Percentiles rank a stretch among this genome's conserved stretches.
Conservation (phyloP, 1,139 yeast genomes). For the Lodderomyces parapsilosis region DNA sequence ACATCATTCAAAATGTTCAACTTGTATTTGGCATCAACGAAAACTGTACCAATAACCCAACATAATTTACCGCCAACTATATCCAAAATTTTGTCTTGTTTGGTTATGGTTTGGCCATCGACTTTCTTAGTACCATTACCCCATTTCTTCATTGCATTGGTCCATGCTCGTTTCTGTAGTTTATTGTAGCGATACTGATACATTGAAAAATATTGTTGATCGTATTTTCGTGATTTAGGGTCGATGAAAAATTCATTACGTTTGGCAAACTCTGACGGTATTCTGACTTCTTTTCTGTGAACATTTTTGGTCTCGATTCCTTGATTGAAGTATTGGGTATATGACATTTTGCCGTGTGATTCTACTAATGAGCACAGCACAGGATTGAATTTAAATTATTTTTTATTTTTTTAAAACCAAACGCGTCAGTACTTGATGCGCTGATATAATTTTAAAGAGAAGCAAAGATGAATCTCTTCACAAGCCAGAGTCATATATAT, state of each 20-base stretch:
- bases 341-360: background rate
- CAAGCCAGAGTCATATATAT: constrained; percentile 3
- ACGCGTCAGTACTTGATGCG: constrained; percentile 5
- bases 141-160: constrained; percentile 44
- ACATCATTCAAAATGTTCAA: constrained; percentile 85
- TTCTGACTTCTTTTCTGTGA: constrained; percentile 1
- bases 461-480: too few species aligned
- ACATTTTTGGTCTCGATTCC: background rate
- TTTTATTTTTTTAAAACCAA: constrained; percentile 1
- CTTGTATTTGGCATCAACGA: constrained; percentile 79
- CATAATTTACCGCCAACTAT: constrained; percentile 66
- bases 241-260: constrained; percentile 18
- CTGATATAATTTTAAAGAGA: too few species aligned
- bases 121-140: constrained; percentile 43
- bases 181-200: constrained; percentile 62
- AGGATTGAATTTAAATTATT: too few species aligned
- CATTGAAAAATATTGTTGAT: constrained; percentile 70
- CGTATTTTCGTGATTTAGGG: constrained; percentile 48
- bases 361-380: background rate
- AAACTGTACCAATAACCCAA: constrained; percentile 91
- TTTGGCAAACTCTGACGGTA: constrained; percentile 6
- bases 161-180: constrained; percentile 55
- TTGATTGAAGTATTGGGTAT: background rate
- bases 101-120: constrained; percentile 33
- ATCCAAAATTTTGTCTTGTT: constrained; percentile 71